phyloP scores from a whole-genome alignment of 2,329 filamentous ascomycete species.

The Trichoderma sp. region DNA sequence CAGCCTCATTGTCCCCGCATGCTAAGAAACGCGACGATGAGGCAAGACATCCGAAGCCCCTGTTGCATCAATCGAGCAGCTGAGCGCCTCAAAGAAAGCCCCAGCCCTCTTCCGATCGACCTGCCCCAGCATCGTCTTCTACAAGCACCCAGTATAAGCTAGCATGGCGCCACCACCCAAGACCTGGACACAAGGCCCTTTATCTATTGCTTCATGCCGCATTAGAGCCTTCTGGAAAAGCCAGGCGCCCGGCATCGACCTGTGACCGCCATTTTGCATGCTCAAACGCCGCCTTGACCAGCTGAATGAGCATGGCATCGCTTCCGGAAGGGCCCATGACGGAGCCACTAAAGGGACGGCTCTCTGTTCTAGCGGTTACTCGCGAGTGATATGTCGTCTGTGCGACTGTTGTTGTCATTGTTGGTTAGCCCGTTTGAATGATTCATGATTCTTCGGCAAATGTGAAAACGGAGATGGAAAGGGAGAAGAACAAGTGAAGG shows the following conservation, averaged over 20 bases:
- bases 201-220: constrained; percentile 3
- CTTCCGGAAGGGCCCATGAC: constrained; percentile 38
- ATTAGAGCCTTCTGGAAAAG: constrained; percentile 36
- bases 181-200: no score
- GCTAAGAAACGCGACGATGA: not conserved
- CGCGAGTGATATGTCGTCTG: constrained; percentile 38
- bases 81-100: constrained; percentile 23
- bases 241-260: constrained; percentile 38
- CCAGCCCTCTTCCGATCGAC: constrained; percentile 13
- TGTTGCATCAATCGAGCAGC: constrained; percentile 21
- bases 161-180: constrained; percentile 5
- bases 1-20: constrained; percentile 20
- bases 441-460: not conserved
- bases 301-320: constrained; percentile 36
- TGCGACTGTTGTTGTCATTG: constrained; percentile 14
- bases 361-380: constrained; percentile 38
- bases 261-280: constrained; percentile 36
- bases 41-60: constrained; percentile 28
- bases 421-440: not conserved
- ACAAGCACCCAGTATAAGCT: not conserved
- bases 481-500: not conserved
- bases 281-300: constrained; percentile 39
- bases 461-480: not conserved
- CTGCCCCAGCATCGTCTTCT: not conserved
- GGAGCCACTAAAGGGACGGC: constrained; percentile 39